These are phyloP conservation scores for Graphilbum fragrans DNA, from an alignment of 2,329 filamentous ascomycete species.

Conservation along the genomic window DNA sequence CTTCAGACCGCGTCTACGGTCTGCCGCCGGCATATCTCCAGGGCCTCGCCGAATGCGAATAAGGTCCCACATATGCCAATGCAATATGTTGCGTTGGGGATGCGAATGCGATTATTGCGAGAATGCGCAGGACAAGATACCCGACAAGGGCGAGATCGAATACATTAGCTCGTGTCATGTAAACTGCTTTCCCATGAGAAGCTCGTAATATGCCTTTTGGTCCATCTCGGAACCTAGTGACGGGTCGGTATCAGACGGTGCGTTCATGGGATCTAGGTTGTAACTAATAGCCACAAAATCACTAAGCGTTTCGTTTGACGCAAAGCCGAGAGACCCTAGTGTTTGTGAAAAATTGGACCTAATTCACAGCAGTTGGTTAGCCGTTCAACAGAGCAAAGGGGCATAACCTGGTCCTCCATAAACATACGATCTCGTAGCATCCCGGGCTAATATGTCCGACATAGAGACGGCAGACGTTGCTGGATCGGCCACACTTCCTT, in stretches of 20 bases:
- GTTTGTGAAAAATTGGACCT: slow-evolving; percentile 22
- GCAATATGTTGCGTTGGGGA: no score
- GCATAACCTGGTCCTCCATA: slow-evolving; percentile 2
- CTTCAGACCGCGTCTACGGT: no score
- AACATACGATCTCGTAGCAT: slow-evolving; percentile 21
- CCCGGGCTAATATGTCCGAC: slow-evolving; percentile 22
- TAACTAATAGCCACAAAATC: slow-evolving; percentile 24
- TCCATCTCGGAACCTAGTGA: slow-evolving; percentile 20
- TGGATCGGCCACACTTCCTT: neutral
- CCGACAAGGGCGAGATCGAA: no score
- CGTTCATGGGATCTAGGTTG: slow-evolving; percentile 19
- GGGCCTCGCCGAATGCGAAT: no score
- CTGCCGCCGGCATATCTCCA: no score
- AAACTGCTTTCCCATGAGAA: slow-evolving; percentile 20
- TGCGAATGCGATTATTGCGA: no score
- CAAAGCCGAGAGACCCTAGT: slow-evolving; percentile 23
- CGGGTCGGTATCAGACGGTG: slow-evolving; percentile 15
- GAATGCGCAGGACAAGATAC: no score
- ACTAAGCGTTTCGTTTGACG: slow-evolving; percentile 22
- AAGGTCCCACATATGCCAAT: no score
- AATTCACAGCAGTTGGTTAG: neutral
- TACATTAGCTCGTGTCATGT: slow-evolving; percentile 1
- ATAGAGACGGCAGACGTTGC: slow-evolving; percentile 12
- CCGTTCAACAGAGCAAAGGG: neutral
- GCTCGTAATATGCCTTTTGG: slow-evolving; percentile 24